A percentile compares a stretch with the other conserved stretches of the same genome.
Conservation (phyloP, 2,329 filamentous ascomycete genomes). For the Colletotrichum nymphaeae region DNA sequence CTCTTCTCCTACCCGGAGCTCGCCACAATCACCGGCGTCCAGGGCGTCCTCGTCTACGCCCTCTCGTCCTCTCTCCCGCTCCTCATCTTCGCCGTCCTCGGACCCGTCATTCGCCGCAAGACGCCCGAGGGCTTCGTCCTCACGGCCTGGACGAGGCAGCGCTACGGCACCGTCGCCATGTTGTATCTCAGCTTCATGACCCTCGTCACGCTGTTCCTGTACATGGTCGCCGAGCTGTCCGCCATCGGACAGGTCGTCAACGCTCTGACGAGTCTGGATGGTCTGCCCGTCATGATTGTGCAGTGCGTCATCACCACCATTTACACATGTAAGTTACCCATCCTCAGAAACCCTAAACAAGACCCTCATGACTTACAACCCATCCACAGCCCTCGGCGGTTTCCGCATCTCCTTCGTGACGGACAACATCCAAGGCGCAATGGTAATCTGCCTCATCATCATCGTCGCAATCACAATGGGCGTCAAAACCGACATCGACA, state of each 20-base stretch:
- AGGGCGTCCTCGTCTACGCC: conserved; percentile 82
- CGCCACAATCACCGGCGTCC: conserved; percentile 81
- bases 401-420: conserved; percentile 88
- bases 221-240: conserved; percentile 88
- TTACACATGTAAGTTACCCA: conserved; percentile 74
- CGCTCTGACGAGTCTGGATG: conserved; percentile 79
- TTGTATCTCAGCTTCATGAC: conserved; percentile 83
- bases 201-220: conserved; percentile 83
- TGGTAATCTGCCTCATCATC: conserved; percentile 81
- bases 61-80: conserved; percentile 78
- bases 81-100: conserved; percentile 78
- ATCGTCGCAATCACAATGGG: conserved; percentile 84
- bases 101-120: conserved; percentile 81
- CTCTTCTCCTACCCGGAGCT: conserved; percentile 86
- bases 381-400: conserved; percentile 71
- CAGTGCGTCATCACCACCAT: conserved; percentile 83
- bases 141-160: conserved; percentile 85
- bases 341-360: not conserved
- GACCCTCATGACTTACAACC: conserved; percentile 22
- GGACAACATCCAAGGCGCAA: conserved; percentile 82
- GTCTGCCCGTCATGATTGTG: conserved; percentile 81
- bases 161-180: conserved; percentile 77
- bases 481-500: conserved; percentile 78
- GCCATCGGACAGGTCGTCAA: conserved; percentile 83
- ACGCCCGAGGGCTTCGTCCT: conserved; percentile 87